Evolutionary conservation across 169 alveolate genomes (phyloP).

Genomic region (Besnoitia besnoiti): DNA sequence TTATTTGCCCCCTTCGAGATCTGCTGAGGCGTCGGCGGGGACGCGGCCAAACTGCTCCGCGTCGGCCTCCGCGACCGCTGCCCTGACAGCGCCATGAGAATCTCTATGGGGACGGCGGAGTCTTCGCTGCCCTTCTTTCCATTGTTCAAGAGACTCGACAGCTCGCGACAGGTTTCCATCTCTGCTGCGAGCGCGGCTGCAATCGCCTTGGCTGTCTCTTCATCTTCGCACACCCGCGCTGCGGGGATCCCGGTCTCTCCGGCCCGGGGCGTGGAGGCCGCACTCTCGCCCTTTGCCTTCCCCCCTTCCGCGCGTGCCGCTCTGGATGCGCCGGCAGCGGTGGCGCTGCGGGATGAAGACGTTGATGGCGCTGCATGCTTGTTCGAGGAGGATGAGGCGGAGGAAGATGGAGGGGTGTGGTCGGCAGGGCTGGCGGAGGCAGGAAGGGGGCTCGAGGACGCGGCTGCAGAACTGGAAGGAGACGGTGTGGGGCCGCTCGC

Average conservation of each 20-base stretch:
- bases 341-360: too few relatives aligned
- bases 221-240: conserved; percentile 4
- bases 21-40: not conserved
- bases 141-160: conserved; percentile 1
- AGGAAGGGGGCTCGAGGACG: too few relatives aligned
- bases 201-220: not conserved
- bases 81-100: not conserved
- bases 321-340: not conserved
- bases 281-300: not conserved
- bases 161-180: conserved; percentile 17
- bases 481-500: too few relatives aligned
- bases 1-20: not conserved
- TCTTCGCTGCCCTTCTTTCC: not conserved
- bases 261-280: not conserved
- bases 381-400: too few relatives aligned
- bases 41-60: not conserved
- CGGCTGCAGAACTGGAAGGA: too few relatives aligned
- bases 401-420: too few relatives aligned
- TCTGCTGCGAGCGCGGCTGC: conserved; percentile 38
- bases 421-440: too few relatives aligned
- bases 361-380: too few relatives aligned
- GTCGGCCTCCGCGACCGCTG: not conserved
- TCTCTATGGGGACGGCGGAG: not conserved
- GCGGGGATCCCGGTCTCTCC: not conserved
- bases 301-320: not conserved